These are phyloP conservation scores for Populus deltoides DNA, from an alignment of 345 rosid species.

Conservation along the genomic window DNA sequence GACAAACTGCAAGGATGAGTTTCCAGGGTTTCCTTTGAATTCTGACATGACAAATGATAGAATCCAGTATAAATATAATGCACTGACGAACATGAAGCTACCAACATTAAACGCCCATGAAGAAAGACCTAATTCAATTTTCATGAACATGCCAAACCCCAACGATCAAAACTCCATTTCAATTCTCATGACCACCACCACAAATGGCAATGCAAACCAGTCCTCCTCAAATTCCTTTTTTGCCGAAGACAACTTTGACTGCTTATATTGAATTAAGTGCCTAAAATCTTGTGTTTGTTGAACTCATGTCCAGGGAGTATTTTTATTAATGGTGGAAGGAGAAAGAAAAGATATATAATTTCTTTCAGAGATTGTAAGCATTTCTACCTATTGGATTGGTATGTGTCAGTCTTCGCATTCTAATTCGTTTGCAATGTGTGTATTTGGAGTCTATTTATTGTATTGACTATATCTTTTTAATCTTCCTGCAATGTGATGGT, in stretches of 20 bases:
- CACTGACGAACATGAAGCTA: slow-evolving; percentile 26
- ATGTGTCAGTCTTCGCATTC: background rate
- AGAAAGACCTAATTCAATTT: slow-evolving; percentile 27
- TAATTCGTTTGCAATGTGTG: background rate
- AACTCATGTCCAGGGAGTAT: slow-evolving; percentile 10
- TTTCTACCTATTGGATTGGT: background rate
- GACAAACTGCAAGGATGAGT: slow-evolving; percentile 20
- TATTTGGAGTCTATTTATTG: background rate
- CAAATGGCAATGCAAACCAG: slow-evolving; percentile 20
- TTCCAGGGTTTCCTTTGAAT: slow-evolving; percentile 19
- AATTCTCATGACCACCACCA: slow-evolving; percentile 21
- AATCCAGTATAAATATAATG: slow-evolving; percentile 16
- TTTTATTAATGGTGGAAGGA: background rate
- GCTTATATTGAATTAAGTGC: slow-evolving; percentile 21
- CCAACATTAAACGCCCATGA: slow-evolving; percentile 29
- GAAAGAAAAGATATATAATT: background rate
- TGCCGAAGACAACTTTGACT: slow-evolving; percentile 16
- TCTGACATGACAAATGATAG: slow-evolving; percentile 25
- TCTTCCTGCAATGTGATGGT: background rate
- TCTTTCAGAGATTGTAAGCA: slow-evolving; percentile 4
- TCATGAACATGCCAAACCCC: slow-evolving; percentile 16
- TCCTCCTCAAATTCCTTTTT: slow-evolving; percentile 16
- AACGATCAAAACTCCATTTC: slow-evolving; percentile 18
- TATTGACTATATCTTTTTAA: background rate
- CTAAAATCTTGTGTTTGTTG: background rate